Evolutionary conservation across 73 alveolate species (phyloP).

Genomic region (Uronychia setigera): DNA sequence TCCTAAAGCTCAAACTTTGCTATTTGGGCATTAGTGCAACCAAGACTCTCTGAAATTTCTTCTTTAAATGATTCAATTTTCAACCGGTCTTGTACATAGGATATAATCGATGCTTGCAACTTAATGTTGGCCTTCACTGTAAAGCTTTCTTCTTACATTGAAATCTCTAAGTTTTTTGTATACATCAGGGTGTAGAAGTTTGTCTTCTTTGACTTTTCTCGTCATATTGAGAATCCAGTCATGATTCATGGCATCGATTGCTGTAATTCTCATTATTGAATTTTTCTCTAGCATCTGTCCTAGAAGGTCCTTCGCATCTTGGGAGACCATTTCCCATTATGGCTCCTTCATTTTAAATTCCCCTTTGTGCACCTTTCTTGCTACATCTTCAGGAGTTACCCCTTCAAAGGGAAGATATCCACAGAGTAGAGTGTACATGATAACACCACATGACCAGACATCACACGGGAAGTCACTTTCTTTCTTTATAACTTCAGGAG

Average conservation of each 20-base stretch:
- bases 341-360: conserved; percentile 2
- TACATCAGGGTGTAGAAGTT: not conserved
- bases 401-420: conserved; percentile 59
- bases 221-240: conserved; percentile 21
- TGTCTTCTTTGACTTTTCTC: not conserved
- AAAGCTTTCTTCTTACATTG: not conserved
- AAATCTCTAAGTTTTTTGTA: not conserved
- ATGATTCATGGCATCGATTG: conserved; percentile 39
- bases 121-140: not conserved
- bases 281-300: conserved; percentile 6
- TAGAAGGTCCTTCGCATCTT: conserved; percentile 24
- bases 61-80: not conserved
- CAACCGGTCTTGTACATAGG: not conserved
- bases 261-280: conserved; percentile 19
- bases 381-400: not conserved
- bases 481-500: conserved; percentile 37
- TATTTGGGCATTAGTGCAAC: not conserved
- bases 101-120: not conserved
- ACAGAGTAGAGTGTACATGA: conserved; percentile 16
- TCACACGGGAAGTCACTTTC: conserved; percentile 29
- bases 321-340: not conserved
- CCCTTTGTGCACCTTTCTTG: not conserved
- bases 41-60: not conserved
- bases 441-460: conserved; percentile 42
- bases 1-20: not conserved